Percentiles rank a stretch among this genome's conserved stretches.
Conservation (phyloP, 192 early-diverging fungal species). For the Thamnidium elegans region DNA sequence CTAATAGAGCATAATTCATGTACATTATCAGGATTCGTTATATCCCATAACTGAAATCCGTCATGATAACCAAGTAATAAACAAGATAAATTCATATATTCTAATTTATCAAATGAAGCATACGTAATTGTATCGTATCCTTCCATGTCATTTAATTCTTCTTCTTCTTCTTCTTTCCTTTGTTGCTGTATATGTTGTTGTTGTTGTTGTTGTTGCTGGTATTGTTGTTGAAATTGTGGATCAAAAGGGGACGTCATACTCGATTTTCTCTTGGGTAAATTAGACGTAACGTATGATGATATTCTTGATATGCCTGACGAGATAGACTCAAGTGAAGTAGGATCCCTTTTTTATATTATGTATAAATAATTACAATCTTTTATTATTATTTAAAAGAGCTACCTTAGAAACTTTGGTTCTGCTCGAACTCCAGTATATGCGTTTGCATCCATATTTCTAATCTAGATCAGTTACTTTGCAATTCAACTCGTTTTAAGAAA, state of each 20-base stretch:
- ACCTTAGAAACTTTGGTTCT: constrained; percentile 51
- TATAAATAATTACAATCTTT: no score
- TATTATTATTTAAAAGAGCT: no score
- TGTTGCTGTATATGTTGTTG: constrained; percentile 32
- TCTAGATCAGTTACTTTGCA: neutral
- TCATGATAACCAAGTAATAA: constrained; percentile 65
- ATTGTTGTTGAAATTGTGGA: constrained; percentile 30
- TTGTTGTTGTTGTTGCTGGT: constrained; percentile 30
- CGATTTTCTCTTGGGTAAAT: constrained; percentile 44
- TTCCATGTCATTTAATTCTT: constrained; percentile 5
- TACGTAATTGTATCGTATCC: constrained; percentile 27
- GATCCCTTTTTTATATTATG: constrained; percentile 43
- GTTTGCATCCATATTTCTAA: constrained; percentile 5
- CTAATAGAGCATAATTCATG: constrained; percentile 65
- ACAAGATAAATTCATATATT: constrained; percentile 29
- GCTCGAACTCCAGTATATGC: constrained; percentile 38
- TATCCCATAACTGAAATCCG: constrained; percentile 81
- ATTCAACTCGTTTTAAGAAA: no score
- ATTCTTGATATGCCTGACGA: constrained; percentile 59
- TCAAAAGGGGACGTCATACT: constrained; percentile 17
- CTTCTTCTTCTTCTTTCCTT: constrained; percentile 9
- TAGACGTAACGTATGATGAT: constrained; percentile 62
- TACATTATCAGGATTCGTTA: constrained; percentile 62
- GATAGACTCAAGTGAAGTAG: constrained; percentile 57
- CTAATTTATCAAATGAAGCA: constrained; percentile 31